Evolutionary conservation across 306 rosid species (phyloP).

Genomic region (Castanea mollissima): DNA sequence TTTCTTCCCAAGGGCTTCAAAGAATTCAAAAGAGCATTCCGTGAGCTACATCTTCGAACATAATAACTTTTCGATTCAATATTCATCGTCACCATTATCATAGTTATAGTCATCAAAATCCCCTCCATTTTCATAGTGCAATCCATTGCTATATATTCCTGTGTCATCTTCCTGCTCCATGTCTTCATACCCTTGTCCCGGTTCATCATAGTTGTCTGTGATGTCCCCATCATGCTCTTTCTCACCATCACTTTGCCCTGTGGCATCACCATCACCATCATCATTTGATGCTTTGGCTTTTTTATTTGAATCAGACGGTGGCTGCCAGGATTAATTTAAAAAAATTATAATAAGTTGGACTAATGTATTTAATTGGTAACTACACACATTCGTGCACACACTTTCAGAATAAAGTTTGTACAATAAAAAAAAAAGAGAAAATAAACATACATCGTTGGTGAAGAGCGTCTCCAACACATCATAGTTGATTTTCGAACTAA

Average conservation of each 20-base stretch:
- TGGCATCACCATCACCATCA: neutral
- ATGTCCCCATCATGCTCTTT: conserved; percentile 4
- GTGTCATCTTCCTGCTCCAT: conserved; percentile 1
- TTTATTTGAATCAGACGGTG: conserved; percentile 4
- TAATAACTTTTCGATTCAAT: neutral
- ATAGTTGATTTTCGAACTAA: conserved; percentile 60
- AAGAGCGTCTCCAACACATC: conserved; percentile 51
- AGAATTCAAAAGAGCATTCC: too few relatives aligned
- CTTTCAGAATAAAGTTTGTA: neutral
- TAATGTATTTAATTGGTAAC: neutral
- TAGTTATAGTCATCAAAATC: neutral
- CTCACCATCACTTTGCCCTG: neutral
- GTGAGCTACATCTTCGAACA: neutral
- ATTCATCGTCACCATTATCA: conserved; percentile 12
- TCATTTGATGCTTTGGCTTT: conserved; percentile 2
- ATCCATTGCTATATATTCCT: neutral
- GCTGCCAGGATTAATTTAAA: conserved; percentile 4
- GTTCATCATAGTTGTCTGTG: neutral
- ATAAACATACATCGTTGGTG: conserved; percentile 39
- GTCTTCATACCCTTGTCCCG: neutral
- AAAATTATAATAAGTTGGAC: neutral
- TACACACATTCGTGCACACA: neutral
- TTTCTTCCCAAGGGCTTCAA: too few relatives aligned
- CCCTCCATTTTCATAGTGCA: neutral
- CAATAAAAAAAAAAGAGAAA: neutral